These are phyloP conservation scores for Verticillium albo-atrum DNA, from an alignment of 2,329 filamentous ascomycete genomes.

Conservation along the genomic window DNA sequence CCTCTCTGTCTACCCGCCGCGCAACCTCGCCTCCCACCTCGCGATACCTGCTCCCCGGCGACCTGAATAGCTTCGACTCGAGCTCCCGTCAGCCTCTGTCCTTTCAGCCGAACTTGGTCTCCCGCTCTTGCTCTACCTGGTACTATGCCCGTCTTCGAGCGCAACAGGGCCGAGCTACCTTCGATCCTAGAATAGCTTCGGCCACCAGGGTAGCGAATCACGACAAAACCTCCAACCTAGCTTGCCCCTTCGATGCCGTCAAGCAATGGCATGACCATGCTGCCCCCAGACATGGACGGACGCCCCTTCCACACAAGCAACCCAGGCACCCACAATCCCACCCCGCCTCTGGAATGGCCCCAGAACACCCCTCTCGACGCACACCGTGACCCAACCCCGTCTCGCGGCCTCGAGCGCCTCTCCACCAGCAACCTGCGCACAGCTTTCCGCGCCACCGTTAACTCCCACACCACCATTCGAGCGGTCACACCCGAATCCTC, in stretches of 20 bases:
- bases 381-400: constrained; percentile 12
- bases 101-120: neutral
- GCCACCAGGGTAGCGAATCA: neutral
- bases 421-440: constrained; percentile 29
- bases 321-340: constrained; percentile 21
- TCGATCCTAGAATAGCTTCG: neutral
- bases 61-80: neutral
- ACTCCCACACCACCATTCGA: constrained; percentile 46
- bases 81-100: neutral
- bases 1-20: neutral
- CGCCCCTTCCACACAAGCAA: constrained; percentile 29
- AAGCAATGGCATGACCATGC: constrained; percentile 41
- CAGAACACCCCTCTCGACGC: constrained; percentile 22
- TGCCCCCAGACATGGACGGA: constrained; percentile 41
- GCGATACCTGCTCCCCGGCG: neutral
- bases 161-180: neutral
- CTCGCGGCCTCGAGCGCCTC: constrained; percentile 25
- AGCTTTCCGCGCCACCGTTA: constrained; percentile 24
- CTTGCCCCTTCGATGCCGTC: constrained; percentile 26
- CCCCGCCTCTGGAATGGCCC: constrained; percentile 27
- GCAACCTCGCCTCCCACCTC: neutral
- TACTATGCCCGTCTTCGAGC: neutral
- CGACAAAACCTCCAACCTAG: neutral
- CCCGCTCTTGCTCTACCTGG: neutral
- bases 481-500: constrained; percentile 61